These are phyloP conservation scores for Crithidia bombi DNA, from an alignment of 208 protist species.

Conservation along the genomic window DNA sequence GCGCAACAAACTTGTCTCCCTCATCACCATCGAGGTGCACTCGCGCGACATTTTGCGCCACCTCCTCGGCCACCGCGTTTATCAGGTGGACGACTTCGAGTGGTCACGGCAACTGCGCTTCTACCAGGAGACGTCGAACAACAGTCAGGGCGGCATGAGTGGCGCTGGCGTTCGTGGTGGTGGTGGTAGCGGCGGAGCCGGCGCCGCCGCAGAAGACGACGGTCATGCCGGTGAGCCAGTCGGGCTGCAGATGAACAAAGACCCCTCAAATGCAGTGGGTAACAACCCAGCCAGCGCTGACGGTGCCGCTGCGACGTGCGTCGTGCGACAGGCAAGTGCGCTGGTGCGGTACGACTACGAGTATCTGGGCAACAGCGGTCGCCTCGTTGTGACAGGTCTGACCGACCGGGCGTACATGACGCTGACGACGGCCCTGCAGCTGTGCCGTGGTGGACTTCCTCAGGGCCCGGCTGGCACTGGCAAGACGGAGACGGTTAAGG, in stretches of 20 bases:
- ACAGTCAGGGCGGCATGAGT: not conserved
- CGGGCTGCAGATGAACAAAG: not conserved
- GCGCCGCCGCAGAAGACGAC: not conserved
- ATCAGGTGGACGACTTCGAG: conserved; percentile 94
- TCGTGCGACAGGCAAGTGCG: conserved; percentile 94
- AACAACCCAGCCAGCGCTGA: not conserved
- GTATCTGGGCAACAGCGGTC: conserved; percentile 97
- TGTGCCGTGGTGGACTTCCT: conserved; percentile 93
- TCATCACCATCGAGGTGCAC: conserved; percentile 99
- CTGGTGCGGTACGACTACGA: conserved; percentile 97
- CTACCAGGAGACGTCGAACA: conserved; percentile 79
- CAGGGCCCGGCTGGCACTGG: conserved; percentile 98
- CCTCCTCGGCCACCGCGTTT: conserved; percentile 87
- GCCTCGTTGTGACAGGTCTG: conserved; percentile 98
- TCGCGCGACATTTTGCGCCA: conserved; percentile 96
- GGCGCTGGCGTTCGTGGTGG: not conserved
- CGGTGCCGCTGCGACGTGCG: conserved; percentile 48
- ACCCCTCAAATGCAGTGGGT: too few species aligned
- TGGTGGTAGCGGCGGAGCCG: not conserved
- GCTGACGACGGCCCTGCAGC: conserved; percentile 96
- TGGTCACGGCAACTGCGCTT: conserved; percentile 97
- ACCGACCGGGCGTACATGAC: conserved; percentile 99
- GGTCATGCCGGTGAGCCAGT: not conserved
- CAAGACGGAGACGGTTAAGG: conserved; percentile 99
- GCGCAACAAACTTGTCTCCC: conserved; percentile 95